A percentile compares a stretch with the other conserved stretches of the same genome.
phyloP scores from a whole-genome alignment of 441 rosid species.

The Euphorbia corollata region DNA sequence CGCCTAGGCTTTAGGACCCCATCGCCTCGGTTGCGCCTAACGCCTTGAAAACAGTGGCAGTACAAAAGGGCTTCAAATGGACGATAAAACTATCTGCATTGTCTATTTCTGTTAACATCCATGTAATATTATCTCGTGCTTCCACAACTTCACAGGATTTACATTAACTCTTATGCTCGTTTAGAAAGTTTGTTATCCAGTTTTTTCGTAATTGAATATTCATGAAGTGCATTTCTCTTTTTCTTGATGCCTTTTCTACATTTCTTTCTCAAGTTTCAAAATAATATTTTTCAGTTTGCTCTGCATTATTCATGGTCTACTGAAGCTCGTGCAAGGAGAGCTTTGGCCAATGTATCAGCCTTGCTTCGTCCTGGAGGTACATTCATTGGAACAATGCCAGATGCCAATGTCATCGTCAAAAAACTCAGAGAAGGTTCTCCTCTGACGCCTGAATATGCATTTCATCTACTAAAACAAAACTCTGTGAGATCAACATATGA shows the following conservation, averaged over 20 bases:
- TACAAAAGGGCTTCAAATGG: not conserved
- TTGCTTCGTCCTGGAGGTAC: conserved; percentile 91
- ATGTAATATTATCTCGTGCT: not conserved
- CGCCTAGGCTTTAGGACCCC: too few species aligned
- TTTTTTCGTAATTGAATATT: not conserved
- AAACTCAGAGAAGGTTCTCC: conserved; percentile 77
- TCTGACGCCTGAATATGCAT: conserved; percentile 6
- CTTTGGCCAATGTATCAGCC: conserved; percentile 87
- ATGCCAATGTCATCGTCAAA: conserved; percentile 80
- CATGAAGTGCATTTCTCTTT: not conserved
- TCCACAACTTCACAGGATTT: not conserved
- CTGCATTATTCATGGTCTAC: conserved; percentile 96
- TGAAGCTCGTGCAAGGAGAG: conserved; percentile 82
- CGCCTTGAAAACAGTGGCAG: too few species aligned
- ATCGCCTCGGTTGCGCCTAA: too few species aligned
- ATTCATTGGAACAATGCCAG: conserved; percentile 95
- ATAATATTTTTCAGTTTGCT: conserved; percentile 54
- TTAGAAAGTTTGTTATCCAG: not conserved
- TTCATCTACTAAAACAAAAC: not conserved
- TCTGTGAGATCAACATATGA: not conserved
- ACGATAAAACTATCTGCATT: not conserved
- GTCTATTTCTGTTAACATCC: not conserved
- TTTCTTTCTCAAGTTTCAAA: not conserved
- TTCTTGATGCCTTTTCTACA: not conserved
- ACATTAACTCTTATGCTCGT: not conserved